These are phyloP conservation scores for Lipomyces sp. DNA, from an alignment of 805 yeast species.

Conservation along the genomic window DNA sequence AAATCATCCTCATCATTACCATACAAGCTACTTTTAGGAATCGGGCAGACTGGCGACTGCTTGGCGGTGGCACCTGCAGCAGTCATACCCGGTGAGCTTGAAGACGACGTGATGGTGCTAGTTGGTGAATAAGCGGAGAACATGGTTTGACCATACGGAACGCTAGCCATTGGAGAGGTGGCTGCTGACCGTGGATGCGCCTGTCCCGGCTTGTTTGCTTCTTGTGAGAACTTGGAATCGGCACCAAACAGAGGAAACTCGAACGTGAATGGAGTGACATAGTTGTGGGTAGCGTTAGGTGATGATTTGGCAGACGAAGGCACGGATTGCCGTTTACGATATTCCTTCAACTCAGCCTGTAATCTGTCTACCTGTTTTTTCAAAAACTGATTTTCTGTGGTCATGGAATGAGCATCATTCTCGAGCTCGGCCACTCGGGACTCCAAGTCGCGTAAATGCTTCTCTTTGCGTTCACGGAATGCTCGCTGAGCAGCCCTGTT, in stretches of 20 bases:
- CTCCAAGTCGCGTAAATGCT: slow-evolving; percentile 82
- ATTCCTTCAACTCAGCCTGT: slow-evolving; percentile 69
- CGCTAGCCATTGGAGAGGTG: slow-evolving; percentile 13
- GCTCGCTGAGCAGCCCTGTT: slow-evolving; percentile 99
- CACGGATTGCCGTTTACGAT: slow-evolving; percentile 49
- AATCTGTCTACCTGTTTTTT: slow-evolving; percentile 76
- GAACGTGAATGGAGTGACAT: slow-evolving; percentile 49
- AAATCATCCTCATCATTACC: slow-evolving; percentile 66
- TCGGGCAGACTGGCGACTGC: slow-evolving; percentile 12
- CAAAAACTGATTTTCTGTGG: slow-evolving; percentile 73
- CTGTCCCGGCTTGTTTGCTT: not conserved
- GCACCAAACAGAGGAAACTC: slow-evolving; percentile 60
- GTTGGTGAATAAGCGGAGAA: slow-evolving; percentile 17
- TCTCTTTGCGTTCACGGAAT: slow-evolving; percentile 90
- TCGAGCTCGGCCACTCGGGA: slow-evolving; percentile 75
- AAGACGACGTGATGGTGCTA: slow-evolving; percentile 9
- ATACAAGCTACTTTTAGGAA: slow-evolving; percentile 8
- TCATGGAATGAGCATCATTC: slow-evolving; percentile 67
- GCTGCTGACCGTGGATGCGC: slow-evolving; percentile 14
- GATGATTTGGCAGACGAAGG: slow-evolving; percentile 19
- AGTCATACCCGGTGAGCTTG: slow-evolving; percentile 17
- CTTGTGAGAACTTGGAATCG: slow-evolving; percentile 14
- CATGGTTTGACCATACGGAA: slow-evolving; percentile 6
- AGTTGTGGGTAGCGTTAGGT: slow-evolving; percentile 20
- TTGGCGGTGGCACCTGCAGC: slow-evolving; percentile 23